These are phyloP conservation scores for Cladosporium oxysporum DNA, from an alignment of 2,329 filamentous ascomycete genomes.

Conservation along the genomic window DNA sequence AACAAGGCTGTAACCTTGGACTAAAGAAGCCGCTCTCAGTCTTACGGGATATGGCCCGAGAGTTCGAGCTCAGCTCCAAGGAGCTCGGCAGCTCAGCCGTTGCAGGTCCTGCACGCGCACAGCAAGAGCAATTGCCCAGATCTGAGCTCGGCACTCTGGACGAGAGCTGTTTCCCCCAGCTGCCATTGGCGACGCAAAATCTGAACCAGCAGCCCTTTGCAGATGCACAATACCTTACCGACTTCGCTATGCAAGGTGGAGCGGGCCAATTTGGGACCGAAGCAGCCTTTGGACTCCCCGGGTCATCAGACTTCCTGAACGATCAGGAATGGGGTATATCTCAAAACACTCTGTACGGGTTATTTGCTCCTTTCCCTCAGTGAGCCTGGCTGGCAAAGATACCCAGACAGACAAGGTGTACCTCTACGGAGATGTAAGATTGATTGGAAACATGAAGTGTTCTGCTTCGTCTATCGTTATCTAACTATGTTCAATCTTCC, in stretches of 20 bases:
- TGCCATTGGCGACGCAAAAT: not conserved
- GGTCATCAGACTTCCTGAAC: not conserved
- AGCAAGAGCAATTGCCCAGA: conserved; percentile 2
- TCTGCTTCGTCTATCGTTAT: not conserved
- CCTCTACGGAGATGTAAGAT: not conserved
- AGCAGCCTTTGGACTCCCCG: not conserved
- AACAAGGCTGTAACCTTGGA: conserved; percentile 8
- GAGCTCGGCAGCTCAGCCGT: not conserved
- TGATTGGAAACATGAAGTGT: not conserved
- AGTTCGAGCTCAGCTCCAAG: not conserved
- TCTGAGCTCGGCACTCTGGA: not conserved
- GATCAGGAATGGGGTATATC: not conserved
- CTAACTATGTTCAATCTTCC: not conserved
- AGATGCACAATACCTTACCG: not conserved
- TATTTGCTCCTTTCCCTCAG: conserved; percentile 1
- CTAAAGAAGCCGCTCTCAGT: not conserved
- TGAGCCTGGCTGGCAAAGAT: not conserved
- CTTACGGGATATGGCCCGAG: not conserved
- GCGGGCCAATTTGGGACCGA: not conserved
- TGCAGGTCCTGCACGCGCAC: not conserved
- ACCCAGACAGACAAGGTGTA: not conserved
- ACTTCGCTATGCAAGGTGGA: not conserved
- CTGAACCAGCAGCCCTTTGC: not conserved
- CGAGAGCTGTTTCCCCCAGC: not conserved
- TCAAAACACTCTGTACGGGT: not conserved